Base-by-base conservation (phyloP, 306 rosid genomes). In the Dryas alaskensis region DNA sequence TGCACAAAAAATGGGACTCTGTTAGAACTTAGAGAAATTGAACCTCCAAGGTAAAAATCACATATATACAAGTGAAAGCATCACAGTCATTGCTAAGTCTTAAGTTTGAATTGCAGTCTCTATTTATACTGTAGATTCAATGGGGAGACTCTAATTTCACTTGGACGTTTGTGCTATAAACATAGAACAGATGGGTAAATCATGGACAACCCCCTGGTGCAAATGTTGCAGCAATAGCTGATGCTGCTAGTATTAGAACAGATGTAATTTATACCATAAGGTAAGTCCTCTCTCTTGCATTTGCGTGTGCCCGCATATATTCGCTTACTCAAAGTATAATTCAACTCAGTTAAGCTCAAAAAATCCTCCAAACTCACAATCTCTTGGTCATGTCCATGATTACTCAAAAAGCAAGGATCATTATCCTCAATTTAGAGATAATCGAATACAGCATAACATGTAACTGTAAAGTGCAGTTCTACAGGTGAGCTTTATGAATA, bases 151-250 rank as follows among this genome's bases (percentile, higher is more conserved):
- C 86, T 80, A 80, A 87, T 76, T 86, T 81, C 66, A 79, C 74
- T 79, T 81, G 49, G 65, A 25, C 75, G 53, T 75, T 79, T 78
- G 70, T 77, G 78, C 76, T 78, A 68, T 60, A 67, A 81, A 83
- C 80, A 70, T 86, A 87, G 89, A 91, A 77, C 97, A 93, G 98
- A 88, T 93, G 96, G 98, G 75, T 72, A 78, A 83, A 83, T 85
- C 93, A 86, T 86, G 92, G 94, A 59, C 92, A 75, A 73, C 98
- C 98, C 37, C 89, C 92, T 4, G 96, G 97, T 51, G 97, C 98
- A 61, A 79, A 93, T 85, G 93, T 91, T 52, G 98, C 98, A 50
- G 94, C 90, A 39, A 83, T 93, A 57, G 94, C 96, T 40, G 94
- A 87, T 78, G 90, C 86, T 79, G 87, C 88, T 77, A 77, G 84